Conservation (phyloP, 2,329 filamentous ascomycete species). For the Elsinoe perseae region DNA sequence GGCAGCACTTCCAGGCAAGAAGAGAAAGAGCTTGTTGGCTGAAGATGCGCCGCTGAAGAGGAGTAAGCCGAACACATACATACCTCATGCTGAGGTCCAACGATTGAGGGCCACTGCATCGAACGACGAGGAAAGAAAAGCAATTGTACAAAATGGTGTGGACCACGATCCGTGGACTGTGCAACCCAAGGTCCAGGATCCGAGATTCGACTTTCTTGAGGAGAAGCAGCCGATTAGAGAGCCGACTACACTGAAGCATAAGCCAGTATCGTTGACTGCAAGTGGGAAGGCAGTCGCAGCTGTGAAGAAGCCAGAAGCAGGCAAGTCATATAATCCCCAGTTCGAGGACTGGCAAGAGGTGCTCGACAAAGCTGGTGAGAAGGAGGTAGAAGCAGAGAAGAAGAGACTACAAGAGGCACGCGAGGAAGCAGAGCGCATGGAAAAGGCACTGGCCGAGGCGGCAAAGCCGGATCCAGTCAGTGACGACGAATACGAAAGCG, state of each 20-base stretch:
- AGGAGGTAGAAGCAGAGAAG: conserved; percentile 70
- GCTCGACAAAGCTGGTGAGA: conserved; percentile 64
- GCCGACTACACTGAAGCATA: conserved; percentile 66
- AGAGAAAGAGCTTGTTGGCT: conserved; percentile 64
- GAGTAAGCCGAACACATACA: conserved; percentile 62
- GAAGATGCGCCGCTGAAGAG: conserved; percentile 62
- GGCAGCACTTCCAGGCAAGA: conserved; percentile 68
- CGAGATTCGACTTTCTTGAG: conserved; percentile 58
- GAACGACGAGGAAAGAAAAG: conserved; percentile 54
- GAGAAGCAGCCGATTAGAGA: conserved; percentile 55
- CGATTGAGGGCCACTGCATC: conserved; percentile 68
- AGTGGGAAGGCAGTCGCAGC: conserved; percentile 72
- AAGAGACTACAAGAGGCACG: conserved; percentile 61
- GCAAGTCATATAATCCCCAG: conserved; percentile 85
- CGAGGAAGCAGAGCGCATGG: conserved; percentile 58
- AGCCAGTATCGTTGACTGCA: conserved; percentile 73
- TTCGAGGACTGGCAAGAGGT: conserved; percentile 80
- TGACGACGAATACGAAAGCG: conserved; percentile 77
- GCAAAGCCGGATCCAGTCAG: conserved; percentile 65
- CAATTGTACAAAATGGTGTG: conserved; percentile 43
- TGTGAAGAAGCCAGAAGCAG: conserved; percentile 69
- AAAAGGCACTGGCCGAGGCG: conserved; percentile 64
- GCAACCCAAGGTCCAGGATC: conserved; percentile 43
- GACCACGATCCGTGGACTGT: conserved; percentile 72
- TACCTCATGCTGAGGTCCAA: conserved; percentile 75